Base-by-base conservation (phyloP, 805 yeast species). In the Pichia occidentalis region DNA sequence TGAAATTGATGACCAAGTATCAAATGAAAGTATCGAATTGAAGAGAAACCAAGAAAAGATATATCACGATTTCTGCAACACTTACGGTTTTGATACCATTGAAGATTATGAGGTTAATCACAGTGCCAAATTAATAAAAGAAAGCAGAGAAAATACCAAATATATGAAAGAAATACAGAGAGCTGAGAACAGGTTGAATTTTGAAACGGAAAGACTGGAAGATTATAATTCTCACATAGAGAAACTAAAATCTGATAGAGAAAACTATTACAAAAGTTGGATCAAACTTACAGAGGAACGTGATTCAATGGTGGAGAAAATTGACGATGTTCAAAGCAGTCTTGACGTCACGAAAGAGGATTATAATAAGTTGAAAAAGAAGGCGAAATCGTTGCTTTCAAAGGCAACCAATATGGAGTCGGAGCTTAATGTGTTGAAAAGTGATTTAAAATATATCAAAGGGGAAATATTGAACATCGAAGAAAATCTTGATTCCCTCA, bases 31-130 rank as follows among this genome's bases (percentile, higher is more conserved):
- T 5, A n/a, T 11, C 1, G 49, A 49, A 27, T 44, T 52, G 21
- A 24, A 23, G 33, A 50, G 33, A 6, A 37, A 77, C 7, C 79
- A 77, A 45, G 46, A 58, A 2, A 53, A 55, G 4, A 58, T 77
- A 4, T 83, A 76, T 52, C 33, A 53, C 8, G 68, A 57, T 0
- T 83, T 87, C 52, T 80, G 88, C 40, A 38, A 52, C 1, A 64
- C 59, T 39, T 60, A 79, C 36, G 75, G 76, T 0, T 75, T 85
- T 48, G 54, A 61, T 7, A 59, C 58, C 44, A 75, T 86, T 27
- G 65, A 69, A 32, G 86, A 80, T 24, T 87, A 82, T 54, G 96
- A 87, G 54, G 64, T 63, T 30, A 64, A 73, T 10, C 83, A 80
- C 38, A 88, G 90, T 5, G 63, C 73, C 4, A 59, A 71, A 4